Conservation (phyloP, 352 stramenopile species). For the Saprolegnia diclina region DNA sequence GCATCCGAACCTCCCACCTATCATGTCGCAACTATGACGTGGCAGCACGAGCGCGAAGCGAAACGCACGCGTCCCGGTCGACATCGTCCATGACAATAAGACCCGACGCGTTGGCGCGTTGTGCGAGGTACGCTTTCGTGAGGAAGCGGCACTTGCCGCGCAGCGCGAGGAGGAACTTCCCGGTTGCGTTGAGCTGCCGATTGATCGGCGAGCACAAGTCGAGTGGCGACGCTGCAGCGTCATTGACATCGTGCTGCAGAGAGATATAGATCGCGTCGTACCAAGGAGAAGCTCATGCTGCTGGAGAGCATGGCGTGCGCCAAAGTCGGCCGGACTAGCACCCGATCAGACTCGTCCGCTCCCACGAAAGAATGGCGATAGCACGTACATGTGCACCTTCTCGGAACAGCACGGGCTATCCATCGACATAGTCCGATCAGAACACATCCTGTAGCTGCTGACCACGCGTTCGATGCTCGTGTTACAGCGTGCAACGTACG, state of each 20-base stretch:
- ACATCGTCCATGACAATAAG: slow-evolving; percentile 24
- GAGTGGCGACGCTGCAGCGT: neutral
- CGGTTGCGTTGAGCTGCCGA: neutral
- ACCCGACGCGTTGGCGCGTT: slow-evolving; percentile 14
- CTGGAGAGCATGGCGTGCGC: neutral
- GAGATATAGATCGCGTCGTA: too few species aligned
- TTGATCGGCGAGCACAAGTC: neutral
- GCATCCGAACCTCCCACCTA: slow-evolving; percentile 25
- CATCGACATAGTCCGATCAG: too few species aligned
- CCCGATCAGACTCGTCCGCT: too few species aligned
- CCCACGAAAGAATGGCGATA: neutral
- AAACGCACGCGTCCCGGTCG: neutral
- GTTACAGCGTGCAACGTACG: neutral
- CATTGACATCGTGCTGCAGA: neutral
- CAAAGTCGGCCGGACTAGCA: slow-evolving; percentile 7
- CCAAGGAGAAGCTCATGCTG: neutral
- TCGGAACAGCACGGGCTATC: neutral
- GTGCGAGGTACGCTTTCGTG: neutral
- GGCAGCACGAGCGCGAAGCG: neutral
- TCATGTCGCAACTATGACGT: neutral
- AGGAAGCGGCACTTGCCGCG: slow-evolving; percentile 21
- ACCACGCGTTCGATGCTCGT: neutral
- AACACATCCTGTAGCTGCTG: neutral
- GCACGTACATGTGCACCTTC: neutral
- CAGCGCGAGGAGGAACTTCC: neutral